These are phyloP conservation scores for Saccharomycopsis microspora DNA, from an alignment of 805 yeast species.

Conservation along the genomic window DNA sequence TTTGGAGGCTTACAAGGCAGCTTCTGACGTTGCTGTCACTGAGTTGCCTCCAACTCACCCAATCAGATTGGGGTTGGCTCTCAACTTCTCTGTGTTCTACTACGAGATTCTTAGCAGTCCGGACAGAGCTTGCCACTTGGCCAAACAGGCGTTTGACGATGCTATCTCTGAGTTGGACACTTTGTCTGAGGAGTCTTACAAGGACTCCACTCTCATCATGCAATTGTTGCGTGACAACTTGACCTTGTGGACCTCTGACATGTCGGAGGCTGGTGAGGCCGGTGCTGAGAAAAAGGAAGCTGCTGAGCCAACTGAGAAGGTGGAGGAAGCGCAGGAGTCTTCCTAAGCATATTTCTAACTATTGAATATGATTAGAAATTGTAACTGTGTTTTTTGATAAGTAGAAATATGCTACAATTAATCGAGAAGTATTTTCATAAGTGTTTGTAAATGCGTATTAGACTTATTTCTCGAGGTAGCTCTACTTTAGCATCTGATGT, in stretches of 20 bases:
- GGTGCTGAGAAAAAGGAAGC: slow-evolving; percentile 23
- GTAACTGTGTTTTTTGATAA: no score
- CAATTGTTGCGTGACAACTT: slow-evolving; percentile 96
- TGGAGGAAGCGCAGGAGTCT: neutral
- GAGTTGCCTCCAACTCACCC: slow-evolving; percentile 98
- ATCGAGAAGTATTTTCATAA: no score
- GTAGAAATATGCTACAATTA: no score
- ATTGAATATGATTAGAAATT: no score
- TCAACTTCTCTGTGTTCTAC: slow-evolving; percentile 95
- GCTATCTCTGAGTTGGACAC: slow-evolving; percentile 98
- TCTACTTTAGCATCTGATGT: no score
- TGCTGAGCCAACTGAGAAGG: slow-evolving; percentile 20
- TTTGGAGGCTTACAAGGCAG: slow-evolving; percentile 88
- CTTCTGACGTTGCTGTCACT: slow-evolving; percentile 93
- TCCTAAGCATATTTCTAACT: no score
- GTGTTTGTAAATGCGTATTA: no score
- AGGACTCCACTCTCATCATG: slow-evolving; percentile 97
- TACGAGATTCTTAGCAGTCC: slow-evolving; percentile 97
- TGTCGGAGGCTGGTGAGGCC: slow-evolving; percentile 55
- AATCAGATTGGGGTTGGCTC: slow-evolving; percentile 93
- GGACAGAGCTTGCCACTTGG: slow-evolving; percentile 97
- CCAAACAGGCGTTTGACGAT: slow-evolving; percentile 98
- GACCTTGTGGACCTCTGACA: slow-evolving; percentile 95
- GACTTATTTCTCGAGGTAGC: no score
- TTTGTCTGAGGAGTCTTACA: slow-evolving; percentile 94